These are phyloP conservation scores for Torulaspora globosa DNA, from an alignment of 1,139 yeast species.

Conservation along the genomic window DNA sequence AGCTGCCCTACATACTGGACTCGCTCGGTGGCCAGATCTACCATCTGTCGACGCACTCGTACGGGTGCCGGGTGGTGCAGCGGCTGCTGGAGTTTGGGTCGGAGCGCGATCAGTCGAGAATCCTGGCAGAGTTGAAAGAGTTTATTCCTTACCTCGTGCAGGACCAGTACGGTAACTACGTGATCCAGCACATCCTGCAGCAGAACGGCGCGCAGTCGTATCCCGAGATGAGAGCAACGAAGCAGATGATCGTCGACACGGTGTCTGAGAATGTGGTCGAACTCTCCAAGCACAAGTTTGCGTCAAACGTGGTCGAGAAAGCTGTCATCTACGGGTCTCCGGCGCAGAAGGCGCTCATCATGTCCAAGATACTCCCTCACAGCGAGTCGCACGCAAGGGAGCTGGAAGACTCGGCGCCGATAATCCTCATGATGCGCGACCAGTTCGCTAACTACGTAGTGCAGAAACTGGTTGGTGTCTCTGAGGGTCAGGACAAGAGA, in stretches of 20 bases:
- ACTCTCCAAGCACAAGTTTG: constrained; percentile 91
- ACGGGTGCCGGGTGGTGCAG: constrained; percentile 96
- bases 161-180: constrained; percentile 97
- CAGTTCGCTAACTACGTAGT: constrained; percentile 97
- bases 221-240: constrained; percentile 40
- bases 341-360: constrained; percentile 58
- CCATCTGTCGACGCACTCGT: constrained; percentile 89
- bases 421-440: constrained; percentile 91
- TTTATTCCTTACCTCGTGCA: constrained; percentile 77
- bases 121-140: constrained; percentile 66
- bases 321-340: constrained; percentile 72
- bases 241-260: constrained; percentile 47
- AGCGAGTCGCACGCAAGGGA: constrained; percentile 38
- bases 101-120: constrained; percentile 56
- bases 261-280: constrained; percentile 62
- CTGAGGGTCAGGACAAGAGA: constrained; percentile 63
- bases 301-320: constrained; percentile 95
- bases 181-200: constrained; percentile 90
- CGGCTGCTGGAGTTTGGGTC: constrained; percentile 72
- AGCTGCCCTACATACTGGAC: constrained; percentile 66
- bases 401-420: constrained; percentile 57
- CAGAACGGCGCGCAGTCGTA: constrained; percentile 49
- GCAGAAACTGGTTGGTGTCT: constrained; percentile 84
- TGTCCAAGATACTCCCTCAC: constrained; percentile 41
- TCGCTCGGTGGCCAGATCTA: constrained; percentile 76